phyloP scores from a whole-genome alignment of 2,329 filamentous ascomycete species.

The Thermoascus crustaceus region DNA sequence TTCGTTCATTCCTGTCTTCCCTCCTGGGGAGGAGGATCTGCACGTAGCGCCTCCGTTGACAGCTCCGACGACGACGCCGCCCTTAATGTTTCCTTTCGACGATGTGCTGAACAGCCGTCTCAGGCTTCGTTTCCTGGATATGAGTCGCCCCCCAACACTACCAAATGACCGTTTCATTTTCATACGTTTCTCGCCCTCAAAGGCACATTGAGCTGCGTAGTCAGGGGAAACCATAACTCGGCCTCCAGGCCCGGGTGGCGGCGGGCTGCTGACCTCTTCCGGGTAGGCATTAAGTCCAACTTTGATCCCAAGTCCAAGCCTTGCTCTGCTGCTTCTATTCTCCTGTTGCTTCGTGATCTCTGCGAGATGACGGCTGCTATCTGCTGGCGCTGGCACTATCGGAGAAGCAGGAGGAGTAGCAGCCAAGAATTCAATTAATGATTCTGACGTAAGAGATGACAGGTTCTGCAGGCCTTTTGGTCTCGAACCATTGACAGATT shows the following conservation, averaged over 20 bases:
- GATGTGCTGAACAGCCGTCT: neutral
- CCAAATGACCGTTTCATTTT: neutral
- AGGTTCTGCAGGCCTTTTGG: neutral
- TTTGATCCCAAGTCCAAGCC: conserved; percentile 7
- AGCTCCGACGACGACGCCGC: neutral
- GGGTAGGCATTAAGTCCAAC: conserved; percentile 8
- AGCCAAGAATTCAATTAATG: conserved; percentile 12
- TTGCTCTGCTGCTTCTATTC: conserved; percentile 5
- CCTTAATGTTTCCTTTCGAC: neutral
- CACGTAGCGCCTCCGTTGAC: conserved; percentile 3
- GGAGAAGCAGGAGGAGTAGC: conserved; percentile 14
- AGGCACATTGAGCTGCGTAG: conserved; percentile 12
- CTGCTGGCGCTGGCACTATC: too few species aligned
- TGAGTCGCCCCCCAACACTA: neutral
- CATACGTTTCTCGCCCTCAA: conserved; percentile 13
- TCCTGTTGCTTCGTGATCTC: conserved; percentile 5
- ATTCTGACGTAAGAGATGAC: conserved; percentile 2
- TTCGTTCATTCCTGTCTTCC: neutral
- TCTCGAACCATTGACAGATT: neutral
- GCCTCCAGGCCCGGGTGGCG: conserved; percentile 14
- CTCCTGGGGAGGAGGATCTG: neutral
- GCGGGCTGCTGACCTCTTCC: conserved; percentile 10
- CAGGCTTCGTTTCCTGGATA: neutral
- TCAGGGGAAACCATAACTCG: conserved; percentile 16
- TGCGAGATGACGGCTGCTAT: too few species aligned